Conservation (phyloP, 345 rosid species). For the Cardamine chenopodiifolia region DNA sequence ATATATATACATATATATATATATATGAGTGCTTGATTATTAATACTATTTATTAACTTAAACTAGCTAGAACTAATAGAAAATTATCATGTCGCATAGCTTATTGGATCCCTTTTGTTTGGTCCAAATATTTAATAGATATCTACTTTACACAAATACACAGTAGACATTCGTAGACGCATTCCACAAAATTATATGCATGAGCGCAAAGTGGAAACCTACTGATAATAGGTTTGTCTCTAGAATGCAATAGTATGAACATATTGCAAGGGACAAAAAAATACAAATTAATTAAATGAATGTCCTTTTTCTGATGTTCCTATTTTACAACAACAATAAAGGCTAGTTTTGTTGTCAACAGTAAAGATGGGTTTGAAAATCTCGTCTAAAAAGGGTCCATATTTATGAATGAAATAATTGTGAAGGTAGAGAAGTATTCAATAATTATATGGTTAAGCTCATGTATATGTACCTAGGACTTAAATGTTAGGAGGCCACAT, state of each 20-base stretch:
- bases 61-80: slow-evolving; percentile 4
- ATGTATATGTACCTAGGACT: slow-evolving; percentile 30
- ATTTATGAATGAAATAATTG: slow-evolving; percentile 30
- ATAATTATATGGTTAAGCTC: slow-evolving; percentile 24
- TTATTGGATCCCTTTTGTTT: slow-evolving; percentile 20
- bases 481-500: slow-evolving; percentile 36
- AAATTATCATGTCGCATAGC: slow-evolving; percentile 20
- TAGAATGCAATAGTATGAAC: slow-evolving; percentile 28
- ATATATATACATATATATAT: too few relatives aligned
- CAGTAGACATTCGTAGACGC: slow-evolving; percentile 17
- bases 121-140: slow-evolving; percentile 8
- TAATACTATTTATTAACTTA: neutral
- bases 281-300: neutral
- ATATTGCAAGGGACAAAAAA: slow-evolving; percentile 8
- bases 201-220: slow-evolving; percentile 44
- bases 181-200: slow-evolving; percentile 30
- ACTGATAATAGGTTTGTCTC: slow-evolving; percentile 30
- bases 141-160: neutral
- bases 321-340: slow-evolving; percentile 17
- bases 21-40: neutral
- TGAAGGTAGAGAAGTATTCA: slow-evolving; percentile 15
- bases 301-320: slow-evolving; percentile 17
- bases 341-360: slow-evolving; percentile 37
- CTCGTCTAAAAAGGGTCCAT: neutral
- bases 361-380: slow-evolving; percentile 3